Base-by-base conservation (phyloP, 768 basidiomycete species). In the Mycena chlorophos region DNA sequence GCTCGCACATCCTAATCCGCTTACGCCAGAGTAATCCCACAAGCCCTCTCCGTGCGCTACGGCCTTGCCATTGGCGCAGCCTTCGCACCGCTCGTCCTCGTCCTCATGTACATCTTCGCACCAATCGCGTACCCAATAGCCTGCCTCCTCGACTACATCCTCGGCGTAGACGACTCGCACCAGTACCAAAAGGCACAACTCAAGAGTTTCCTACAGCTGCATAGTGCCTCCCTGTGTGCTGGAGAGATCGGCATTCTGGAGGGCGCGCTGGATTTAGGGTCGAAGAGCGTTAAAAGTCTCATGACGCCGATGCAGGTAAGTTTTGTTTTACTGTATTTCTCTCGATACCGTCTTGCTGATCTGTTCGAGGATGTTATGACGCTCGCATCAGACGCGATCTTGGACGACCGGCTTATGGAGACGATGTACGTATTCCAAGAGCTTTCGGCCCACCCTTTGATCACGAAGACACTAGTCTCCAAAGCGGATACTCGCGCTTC, bases 401-500 rank as follows among this genome's bases (percentile, higher is more conserved):
- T 98, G 45, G 88, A 97, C 68, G 86, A 92, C 62, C 74, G 79
- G 1, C 82, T 82, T 1, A 85, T 98, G 17, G 91, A 95, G 65
- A 76, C 76, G 45, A 82, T 92, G 89, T 89, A 63, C 17, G 69
- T 62, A 6, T 31, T 40, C 49, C 5, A 56, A 29, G 17, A 14
- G 20, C 39, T 4, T 55, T 40, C n/a, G n/a, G 14, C 31, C 52
- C 13, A 37, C 13, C 46, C 25, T 37, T 27, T 28, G 19, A 8
- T 52, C 31, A 17, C 8, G 31, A 34, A 34, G 8, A 8, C 31
- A 8, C n/a, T 62, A 89, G 86, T 42, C 70, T 89, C 20, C 66
- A 77, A n/a, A 89, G 86, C 60, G 95, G 95, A 0, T 97, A 96
- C 68, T 95, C 94, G 1, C 86, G 95, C 19, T 91, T 98, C 65